These are phyloP conservation scores for Metschnikowia henanensis DNA, from an alignment of 805 yeast species.

Conservation along the genomic window DNA sequence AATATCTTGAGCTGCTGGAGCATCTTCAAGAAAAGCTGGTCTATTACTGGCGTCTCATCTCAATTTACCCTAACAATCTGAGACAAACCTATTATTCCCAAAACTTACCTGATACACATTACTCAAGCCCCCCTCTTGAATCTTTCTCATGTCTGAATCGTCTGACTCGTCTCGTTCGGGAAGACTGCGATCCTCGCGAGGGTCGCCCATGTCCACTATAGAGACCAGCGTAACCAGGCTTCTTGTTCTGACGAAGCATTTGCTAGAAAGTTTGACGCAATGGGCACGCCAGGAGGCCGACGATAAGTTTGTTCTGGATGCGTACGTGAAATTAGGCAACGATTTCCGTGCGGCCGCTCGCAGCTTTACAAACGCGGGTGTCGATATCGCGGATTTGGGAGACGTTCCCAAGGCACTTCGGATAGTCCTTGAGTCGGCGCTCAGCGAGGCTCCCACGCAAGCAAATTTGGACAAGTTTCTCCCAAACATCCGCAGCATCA, in stretches of 20 bases:
- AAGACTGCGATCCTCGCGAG: constrained; percentile 1
- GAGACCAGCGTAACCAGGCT: constrained; percentile 79
- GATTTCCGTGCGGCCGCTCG: constrained; percentile 86
- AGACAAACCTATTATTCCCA: no score
- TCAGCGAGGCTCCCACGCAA: constrained; percentile 83
- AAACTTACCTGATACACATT: no score
- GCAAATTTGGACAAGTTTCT: constrained; percentile 75
- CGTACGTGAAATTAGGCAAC: constrained; percentile 89
- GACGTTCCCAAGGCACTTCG: constrained; percentile 87
- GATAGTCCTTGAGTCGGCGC: constrained; percentile 78
- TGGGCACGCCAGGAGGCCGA: constrained; percentile 87
- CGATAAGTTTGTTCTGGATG: constrained; percentile 84
- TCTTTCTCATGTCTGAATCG: constrained; percentile 1
- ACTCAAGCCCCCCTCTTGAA: no score
- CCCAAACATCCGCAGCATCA: constrained; percentile 83
- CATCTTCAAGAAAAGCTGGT: no score
- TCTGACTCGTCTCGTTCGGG: constrained; percentile 1
- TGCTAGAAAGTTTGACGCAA: constrained; percentile 80
- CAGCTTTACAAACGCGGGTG: constrained; percentile 75
- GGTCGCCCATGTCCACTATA: constrained; percentile 46
- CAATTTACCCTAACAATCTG: no score
- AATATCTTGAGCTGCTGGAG: no score
- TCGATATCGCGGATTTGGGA: constrained; percentile 80
- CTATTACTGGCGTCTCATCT: no score
- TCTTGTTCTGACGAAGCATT: constrained; percentile 83